Conservation (phyloP, 1,139 yeast genomes). For the Barnettozyma hawaiiensis region DNA sequence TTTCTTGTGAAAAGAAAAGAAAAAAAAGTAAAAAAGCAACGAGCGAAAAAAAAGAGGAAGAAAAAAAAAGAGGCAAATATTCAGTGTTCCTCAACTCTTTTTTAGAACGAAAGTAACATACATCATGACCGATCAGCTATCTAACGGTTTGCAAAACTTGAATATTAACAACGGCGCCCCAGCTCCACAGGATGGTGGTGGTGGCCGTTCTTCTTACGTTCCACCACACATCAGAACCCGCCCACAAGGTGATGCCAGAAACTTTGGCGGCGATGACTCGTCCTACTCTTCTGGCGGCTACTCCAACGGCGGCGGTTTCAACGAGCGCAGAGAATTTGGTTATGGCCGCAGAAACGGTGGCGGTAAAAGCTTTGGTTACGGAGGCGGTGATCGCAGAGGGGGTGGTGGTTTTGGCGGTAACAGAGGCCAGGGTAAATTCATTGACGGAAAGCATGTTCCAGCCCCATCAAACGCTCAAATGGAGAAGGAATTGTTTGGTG, state of each 20-base stretch:
- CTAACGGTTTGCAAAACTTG: conserved; percentile 40
- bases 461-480: conserved; percentile 64
- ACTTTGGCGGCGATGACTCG: conserved; percentile 11
- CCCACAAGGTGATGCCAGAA: conserved; percentile 23
- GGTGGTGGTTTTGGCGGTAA: conserved; percentile 30
- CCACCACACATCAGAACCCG: conserved; percentile 64
- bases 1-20: background rate
- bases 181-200: conserved; percentile 13
- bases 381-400: conserved; percentile 36
- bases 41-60: background rate
- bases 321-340: conserved; percentile 20
- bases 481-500: conserved; percentile 84
- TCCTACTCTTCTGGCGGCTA: conserved; percentile 8
- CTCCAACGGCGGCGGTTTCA: conserved; percentile 19
- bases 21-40: background rate
- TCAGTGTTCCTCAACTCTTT: background rate
- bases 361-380: conserved; percentile 31
- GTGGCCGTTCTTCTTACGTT: conserved; percentile 40
- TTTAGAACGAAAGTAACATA: background rate
- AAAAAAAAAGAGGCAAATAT: background rate
- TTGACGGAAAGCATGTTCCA: conserved; percentile 84
- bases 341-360: conserved; percentile 25
- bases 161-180: conserved; percentile 31
- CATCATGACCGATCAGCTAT: conserved; percentile 27
- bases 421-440: conserved; percentile 59